phyloP scores from a whole-genome alignment of 2,329 filamentous ascomycete genomes.

The Colletotrichum kahawae region DNA sequence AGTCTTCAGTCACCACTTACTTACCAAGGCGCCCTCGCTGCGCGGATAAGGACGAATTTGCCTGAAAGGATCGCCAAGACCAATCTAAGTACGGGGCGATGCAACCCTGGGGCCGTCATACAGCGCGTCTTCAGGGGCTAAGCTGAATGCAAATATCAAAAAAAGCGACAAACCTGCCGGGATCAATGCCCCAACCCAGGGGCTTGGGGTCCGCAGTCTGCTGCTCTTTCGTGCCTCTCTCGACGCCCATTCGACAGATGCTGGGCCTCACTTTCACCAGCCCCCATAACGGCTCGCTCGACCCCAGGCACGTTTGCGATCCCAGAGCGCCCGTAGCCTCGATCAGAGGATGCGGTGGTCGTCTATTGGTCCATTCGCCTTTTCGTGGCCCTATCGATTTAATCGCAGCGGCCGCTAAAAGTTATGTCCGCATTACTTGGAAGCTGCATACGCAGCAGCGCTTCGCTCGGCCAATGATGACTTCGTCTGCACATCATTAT shows the following conservation, averaged over 20 bases:
- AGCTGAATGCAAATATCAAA: conserved; percentile 10
- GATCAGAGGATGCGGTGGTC: background rate
- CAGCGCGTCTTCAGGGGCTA: conserved; percentile 6
- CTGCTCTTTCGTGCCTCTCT: background rate
- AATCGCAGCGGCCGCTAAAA: background rate
- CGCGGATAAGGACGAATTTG: background rate
- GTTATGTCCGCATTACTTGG: background rate
- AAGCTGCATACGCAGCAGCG: background rate
- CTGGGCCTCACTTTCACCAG: background rate
- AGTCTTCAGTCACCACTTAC: background rate
- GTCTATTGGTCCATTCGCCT: background rate
- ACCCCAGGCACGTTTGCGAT: background rate
- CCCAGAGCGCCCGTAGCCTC: background rate
- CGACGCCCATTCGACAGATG: background rate
- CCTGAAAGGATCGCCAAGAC: conserved; percentile 11
- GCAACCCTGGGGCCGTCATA: conserved; percentile 4
- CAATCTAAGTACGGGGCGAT: background rate
- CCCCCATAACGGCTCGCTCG: background rate
- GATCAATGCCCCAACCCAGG: background rate
- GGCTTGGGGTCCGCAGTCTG: background rate
- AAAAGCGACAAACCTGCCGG: background rate
- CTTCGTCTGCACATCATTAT: background rate
- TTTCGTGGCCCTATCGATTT: background rate
- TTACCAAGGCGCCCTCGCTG: background rate
- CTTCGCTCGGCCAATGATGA: background rate